Conservation (phyloP, 2,329 filamentous ascomycete species). For the Passalora sequoiae region DNA sequence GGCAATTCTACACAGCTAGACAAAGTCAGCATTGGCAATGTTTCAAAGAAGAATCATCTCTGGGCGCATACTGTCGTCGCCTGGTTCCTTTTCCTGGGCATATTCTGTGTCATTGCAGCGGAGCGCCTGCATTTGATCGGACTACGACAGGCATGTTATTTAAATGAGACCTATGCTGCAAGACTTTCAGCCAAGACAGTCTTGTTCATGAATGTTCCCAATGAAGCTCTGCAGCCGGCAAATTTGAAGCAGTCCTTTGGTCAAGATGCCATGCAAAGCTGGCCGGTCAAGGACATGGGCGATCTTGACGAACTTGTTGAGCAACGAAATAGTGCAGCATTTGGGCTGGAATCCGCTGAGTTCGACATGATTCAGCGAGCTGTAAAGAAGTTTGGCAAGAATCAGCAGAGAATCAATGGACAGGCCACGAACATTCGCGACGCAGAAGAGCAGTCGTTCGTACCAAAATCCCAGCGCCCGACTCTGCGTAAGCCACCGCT, state of each 20-base stretch:
- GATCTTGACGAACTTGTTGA: constrained; percentile 42
- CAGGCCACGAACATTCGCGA: constrained; percentile 10
- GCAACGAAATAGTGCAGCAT: constrained; percentile 40
- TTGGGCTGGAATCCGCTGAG: constrained; percentile 43
- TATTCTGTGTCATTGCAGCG: constrained; percentile 41
- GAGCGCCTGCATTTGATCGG: constrained; percentile 47
- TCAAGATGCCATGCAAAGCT: constrained; percentile 35
- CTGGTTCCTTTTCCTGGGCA: constrained; percentile 38
- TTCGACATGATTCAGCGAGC: constrained; percentile 40
- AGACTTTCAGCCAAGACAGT: constrained; percentile 46
- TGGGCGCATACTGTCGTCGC: constrained; percentile 43
- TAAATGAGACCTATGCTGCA: constrained; percentile 41
- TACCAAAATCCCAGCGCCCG: constrained; percentile 46
- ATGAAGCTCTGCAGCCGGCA: constrained; percentile 26
- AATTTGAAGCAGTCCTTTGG: constrained; percentile 35
- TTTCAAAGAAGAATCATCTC: constrained; percentile 38
- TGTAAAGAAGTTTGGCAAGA: constrained; percentile 19
- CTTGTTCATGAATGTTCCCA: constrained; percentile 45
- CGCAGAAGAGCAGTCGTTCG: constrained; percentile 20
- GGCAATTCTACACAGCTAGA: constrained; percentile 31
- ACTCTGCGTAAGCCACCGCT: constrained; percentile 65
- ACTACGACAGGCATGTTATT: constrained; percentile 45
- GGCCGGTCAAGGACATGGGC: constrained; percentile 45
- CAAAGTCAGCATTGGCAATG: constrained; percentile 36
- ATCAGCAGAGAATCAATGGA: constrained; percentile 13